phyloP scores from a whole-genome alignment of 768 basidiomycete species.

The Lentinula guzmanii region DNA sequence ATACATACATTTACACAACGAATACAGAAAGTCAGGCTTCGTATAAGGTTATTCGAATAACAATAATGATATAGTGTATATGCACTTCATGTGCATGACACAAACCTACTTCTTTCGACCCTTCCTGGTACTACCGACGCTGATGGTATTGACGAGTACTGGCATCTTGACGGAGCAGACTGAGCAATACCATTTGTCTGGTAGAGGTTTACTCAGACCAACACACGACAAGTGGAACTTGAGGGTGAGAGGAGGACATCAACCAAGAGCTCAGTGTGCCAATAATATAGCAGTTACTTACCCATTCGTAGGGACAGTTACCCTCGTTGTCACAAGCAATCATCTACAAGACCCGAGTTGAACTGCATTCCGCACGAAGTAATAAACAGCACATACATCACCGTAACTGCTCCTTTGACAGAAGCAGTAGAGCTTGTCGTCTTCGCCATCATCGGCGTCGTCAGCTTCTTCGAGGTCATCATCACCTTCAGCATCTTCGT shows the following conservation, averaged over 20 bases:
- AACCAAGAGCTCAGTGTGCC: background rate
- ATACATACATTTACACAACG: no score
- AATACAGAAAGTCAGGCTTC: background rate
- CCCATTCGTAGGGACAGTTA: constrained; percentile 69
- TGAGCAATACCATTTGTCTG: constrained; percentile 49
- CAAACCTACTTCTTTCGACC: constrained; percentile 2
- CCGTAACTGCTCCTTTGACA: constrained; percentile 46
- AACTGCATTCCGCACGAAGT: background rate
- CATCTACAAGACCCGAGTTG: constrained; percentile 36
- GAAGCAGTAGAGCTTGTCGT: constrained; percentile 45
- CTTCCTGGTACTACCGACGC: background rate
- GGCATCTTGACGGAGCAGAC: constrained; percentile 25
- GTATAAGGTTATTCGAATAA: background rate
- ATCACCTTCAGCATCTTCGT: constrained; percentile 3
- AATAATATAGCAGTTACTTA: constrained; percentile 21
- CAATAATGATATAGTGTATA: background rate
- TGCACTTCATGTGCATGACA: background rate
- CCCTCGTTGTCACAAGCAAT: constrained; percentile 66
- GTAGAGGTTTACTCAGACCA: constrained; percentile 39
- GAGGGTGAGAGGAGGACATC: background rate
- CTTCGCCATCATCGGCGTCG: constrained; percentile 36
- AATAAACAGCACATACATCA: constrained; percentile 28
- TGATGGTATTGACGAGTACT: constrained; percentile 1
- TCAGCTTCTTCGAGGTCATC: constrained; percentile 3
- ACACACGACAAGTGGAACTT: constrained; percentile 64